phyloP scores from a whole-genome alignment of 2,329 filamentous ascomycete species.

The Sporothrix euskadiensis region DNA sequence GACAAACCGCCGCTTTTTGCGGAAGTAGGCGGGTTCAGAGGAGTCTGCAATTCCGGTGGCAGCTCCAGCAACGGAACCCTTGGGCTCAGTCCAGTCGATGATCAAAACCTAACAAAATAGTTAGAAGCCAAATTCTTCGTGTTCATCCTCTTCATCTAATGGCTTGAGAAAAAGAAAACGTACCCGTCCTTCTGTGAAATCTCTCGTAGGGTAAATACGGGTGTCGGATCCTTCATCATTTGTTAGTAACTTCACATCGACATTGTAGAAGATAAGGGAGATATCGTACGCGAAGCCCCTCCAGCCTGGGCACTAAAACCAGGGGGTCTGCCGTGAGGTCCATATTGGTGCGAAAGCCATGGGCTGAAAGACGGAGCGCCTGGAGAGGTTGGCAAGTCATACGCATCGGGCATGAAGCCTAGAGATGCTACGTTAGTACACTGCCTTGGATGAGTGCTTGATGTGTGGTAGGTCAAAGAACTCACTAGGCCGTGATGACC shows the following conservation, averaged over 20 bases:
- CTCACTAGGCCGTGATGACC: background rate
- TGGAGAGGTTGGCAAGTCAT: background rate
- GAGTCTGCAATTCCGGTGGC: background rate
- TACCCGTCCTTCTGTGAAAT: background rate
- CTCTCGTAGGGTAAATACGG: background rate
- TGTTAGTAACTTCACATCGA: background rate
- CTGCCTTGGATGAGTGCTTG: background rate
- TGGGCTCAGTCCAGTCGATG: conserved; percentile 22
- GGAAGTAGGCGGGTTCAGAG: conserved; percentile 28
- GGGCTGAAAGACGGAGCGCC: background rate
- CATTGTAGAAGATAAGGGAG: background rate
- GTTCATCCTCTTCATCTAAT: too few species aligned
- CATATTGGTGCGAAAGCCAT: background rate
- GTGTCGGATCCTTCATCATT: background rate
- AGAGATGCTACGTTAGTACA: background rate
- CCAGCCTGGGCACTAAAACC: background rate
- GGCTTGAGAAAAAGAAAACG: background rate
- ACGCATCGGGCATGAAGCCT: background rate
- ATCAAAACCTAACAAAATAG: conserved; percentile 15
- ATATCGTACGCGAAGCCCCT: background rate
- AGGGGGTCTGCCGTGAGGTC: background rate
- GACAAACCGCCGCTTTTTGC: conserved; percentile 48
- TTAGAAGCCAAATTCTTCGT: background rate
- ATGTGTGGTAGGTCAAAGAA: background rate
- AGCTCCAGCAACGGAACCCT: conserved; percentile 33